Percentiles rank a stretch among this genome's conserved stretches.
These are phyloP conservation scores for Achaetomium macrosporum DNA, from an alignment of 2,329 filamentous ascomycete species.

Conservation along the genomic window DNA sequence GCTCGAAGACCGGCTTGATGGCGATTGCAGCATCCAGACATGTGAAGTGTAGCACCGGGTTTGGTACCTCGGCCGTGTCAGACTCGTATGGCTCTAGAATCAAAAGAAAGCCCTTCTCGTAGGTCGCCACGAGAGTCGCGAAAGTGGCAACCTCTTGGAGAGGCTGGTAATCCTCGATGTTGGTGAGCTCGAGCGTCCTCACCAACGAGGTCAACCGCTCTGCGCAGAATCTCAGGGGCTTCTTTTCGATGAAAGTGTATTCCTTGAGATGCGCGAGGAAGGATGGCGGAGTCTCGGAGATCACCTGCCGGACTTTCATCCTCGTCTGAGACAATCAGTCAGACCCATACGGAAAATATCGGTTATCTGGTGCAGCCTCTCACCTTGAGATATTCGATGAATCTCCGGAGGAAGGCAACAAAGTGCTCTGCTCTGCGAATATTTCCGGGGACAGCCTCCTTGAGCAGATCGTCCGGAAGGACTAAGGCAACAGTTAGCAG, in stretches of 20 bases:
- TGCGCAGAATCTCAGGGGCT: constrained; percentile 88
- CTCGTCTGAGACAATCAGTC: constrained; percentile 54
- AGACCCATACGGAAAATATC: not conserved
- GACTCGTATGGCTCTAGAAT: constrained; percentile 98
- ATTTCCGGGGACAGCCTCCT: constrained; percentile 93
- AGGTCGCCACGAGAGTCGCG: constrained; percentile 90
- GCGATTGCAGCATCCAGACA: constrained; percentile 96
- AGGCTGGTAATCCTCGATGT: constrained; percentile 96
- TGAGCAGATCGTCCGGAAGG: constrained; percentile 85
- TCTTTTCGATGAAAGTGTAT: constrained; percentile 95
- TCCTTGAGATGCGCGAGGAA: constrained; percentile 92
- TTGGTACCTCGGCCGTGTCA: constrained; percentile 89
- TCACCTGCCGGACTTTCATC: constrained; percentile 97
- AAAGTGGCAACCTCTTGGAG: constrained; percentile 97
- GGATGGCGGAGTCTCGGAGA: constrained; percentile 91
- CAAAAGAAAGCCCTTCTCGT: constrained; percentile 91
- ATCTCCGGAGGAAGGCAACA: constrained; percentile 86
- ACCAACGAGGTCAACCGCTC: constrained; percentile 92
- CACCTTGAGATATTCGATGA: constrained; percentile 91
- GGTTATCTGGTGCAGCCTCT: not conserved
- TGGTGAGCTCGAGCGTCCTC: constrained; percentile 88
- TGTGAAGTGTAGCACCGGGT: constrained; percentile 94
- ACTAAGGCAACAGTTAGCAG: constrained; percentile 40
- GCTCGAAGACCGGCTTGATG: constrained; percentile 94
- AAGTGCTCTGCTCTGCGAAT: constrained; percentile 96